Conservation (phyloP, 192 early-diverging fungal species). For the Podila epigama region DNA sequence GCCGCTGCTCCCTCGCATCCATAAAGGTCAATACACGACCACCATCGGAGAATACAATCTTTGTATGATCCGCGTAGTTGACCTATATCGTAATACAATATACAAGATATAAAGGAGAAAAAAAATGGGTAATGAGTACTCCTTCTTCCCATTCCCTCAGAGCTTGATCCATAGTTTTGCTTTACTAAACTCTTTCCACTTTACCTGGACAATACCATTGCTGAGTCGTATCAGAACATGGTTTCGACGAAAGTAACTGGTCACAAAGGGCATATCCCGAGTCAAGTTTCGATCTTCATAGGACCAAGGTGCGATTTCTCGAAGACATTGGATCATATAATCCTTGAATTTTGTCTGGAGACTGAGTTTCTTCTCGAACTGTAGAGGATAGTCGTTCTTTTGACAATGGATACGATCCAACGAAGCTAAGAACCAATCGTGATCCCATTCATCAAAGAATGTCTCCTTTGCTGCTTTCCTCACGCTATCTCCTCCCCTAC, state of each 20-base stretch:
- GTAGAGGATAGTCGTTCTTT: constrained; percentile 3
- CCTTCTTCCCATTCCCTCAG: constrained; percentile 52
- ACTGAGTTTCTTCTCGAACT: constrained; percentile 21
- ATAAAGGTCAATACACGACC: constrained; percentile 68
- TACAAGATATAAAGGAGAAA: background rate
- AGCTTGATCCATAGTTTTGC: constrained; percentile 17
- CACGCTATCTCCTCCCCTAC: background rate
- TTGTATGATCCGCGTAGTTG: constrained; percentile 80
- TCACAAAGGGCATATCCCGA: constrained; percentile 26
- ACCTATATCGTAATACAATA: constrained; percentile 58
- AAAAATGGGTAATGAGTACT: background rate
- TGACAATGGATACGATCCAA: constrained; percentile 10
- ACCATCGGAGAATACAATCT: constrained; percentile 65
- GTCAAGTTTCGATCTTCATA: constrained; percentile 20
- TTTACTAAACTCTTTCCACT: background rate
- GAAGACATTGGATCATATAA: constrained; percentile 27
- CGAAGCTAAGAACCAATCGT: constrained; percentile 8
- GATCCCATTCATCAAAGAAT: constrained; percentile 22
- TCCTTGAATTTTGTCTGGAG: constrained; percentile 14
- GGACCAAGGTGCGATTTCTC: constrained; percentile 1
- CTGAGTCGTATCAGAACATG: constrained; percentile 35
- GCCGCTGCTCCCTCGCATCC: constrained; percentile 40
- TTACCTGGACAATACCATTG: constrained; percentile 45
- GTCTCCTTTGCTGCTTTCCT: background rate
- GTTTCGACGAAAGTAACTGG: constrained; percentile 10